phyloP scores from a whole-genome alignment of 257 asterid species.

The Eustoma russellianum region DNA sequence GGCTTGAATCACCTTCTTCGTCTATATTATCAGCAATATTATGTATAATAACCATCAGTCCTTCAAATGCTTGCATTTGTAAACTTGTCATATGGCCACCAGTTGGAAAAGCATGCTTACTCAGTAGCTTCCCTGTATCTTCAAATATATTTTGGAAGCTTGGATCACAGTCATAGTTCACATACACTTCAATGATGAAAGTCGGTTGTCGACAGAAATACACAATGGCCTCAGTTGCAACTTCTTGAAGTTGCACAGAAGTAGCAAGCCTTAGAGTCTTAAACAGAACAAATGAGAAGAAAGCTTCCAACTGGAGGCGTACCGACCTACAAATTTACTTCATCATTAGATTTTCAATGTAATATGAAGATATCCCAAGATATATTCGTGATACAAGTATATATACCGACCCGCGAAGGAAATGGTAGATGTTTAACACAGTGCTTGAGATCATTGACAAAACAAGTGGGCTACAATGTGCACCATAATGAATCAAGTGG shows the following conservation, averaged over 20 bases:
- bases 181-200: slow-evolving; percentile 59
- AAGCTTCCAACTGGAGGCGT: slow-evolving; percentile 78
- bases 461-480: slow-evolving; percentile 59
- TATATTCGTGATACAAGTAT: neutral
- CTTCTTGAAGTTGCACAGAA: slow-evolving; percentile 67
- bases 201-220: slow-evolving; percentile 79
- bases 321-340: slow-evolving; percentile 44
- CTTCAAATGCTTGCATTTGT: slow-evolving; percentile 86
- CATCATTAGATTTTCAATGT: neutral
- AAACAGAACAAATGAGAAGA: slow-evolving; percentile 63
- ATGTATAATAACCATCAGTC: slow-evolving; percentile 56
- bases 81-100: slow-evolving; percentile 44
- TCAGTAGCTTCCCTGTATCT: slow-evolving; percentile 61
- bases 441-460: slow-evolving; percentile 87
- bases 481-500: slow-evolving; percentile 75
- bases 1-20: slow-evolving; percentile 51
- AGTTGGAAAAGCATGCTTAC: slow-evolving; percentile 81
- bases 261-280: slow-evolving; percentile 35
- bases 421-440: slow-evolving; percentile 73
- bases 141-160: slow-evolving; percentile 65
- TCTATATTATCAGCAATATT: slow-evolving; percentile 75
- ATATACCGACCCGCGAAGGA: slow-evolving; percentile 57
- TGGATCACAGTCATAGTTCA: slow-evolving; percentile 81
- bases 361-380: neutral
- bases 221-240: slow-evolving; percentile 70